A percentile compares a stretch with the other conserved stretches of the same genome.
Conservation (phyloP, 139 green algal genomes). For the Closterium sp. region DNA sequence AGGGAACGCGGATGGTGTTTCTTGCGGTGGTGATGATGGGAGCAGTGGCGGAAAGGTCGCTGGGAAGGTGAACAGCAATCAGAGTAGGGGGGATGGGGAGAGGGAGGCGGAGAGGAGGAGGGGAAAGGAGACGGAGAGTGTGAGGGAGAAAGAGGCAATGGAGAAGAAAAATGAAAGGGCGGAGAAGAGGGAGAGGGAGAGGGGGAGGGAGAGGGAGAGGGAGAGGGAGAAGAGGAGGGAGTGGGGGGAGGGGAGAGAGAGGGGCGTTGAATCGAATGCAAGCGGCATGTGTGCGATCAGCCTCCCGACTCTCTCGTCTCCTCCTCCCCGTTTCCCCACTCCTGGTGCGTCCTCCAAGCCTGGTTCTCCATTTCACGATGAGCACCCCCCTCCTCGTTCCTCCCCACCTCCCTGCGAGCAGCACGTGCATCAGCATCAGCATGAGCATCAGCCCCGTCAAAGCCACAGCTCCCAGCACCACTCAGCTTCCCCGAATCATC, state of each 20-base stretch:
- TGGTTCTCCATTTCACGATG: background rate
- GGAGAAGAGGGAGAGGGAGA: background rate
- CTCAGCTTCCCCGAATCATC: background rate
- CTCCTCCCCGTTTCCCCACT: background rate
- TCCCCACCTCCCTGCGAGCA: background rate
- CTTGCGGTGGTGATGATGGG: background rate
- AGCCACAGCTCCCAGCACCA: background rate
- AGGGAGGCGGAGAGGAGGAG: background rate
- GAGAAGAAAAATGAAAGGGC: background rate
- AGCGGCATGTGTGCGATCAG: background rate
- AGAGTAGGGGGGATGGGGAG: background rate
- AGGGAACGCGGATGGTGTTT: background rate
- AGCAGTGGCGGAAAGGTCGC: background rate
- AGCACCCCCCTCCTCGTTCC: background rate
- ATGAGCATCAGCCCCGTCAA: no score
- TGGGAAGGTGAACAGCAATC: background rate
- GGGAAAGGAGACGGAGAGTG: background rate
- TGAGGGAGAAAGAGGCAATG: slow-evolving; percentile 1
- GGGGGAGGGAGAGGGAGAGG: background rate
- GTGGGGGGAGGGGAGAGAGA: background rate
- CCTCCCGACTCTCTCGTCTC: background rate
- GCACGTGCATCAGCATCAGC: background rate
- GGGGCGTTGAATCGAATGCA: background rate
- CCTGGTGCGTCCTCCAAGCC: background rate
- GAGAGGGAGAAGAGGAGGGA: background rate